These are phyloP conservation scores for Pseudomicrostroma phylloplanum DNA, from an alignment of 1,284 basidiomycete genomes.

Conservation along the genomic window DNA sequence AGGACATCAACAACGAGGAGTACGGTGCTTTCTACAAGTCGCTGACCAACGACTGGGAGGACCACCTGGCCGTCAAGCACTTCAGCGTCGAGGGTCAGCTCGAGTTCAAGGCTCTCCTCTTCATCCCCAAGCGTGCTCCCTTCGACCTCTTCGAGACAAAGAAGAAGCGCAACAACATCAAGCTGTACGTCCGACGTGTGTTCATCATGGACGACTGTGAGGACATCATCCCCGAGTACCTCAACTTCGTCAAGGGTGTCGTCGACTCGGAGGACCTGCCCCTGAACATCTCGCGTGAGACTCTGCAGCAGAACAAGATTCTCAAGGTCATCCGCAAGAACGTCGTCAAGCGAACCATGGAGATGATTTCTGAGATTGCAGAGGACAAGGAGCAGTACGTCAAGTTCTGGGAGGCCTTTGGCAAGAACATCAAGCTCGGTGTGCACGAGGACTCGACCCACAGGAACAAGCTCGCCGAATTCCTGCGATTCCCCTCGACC, in stretches of 20 bases:
- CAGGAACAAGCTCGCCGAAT: conserved; percentile 98
- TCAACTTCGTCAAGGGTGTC: conserved; percentile 92
- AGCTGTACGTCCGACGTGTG: conserved; percentile 99
- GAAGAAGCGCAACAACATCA: conserved; percentile 99
- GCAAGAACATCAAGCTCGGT: conserved; percentile 65
- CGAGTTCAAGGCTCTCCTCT: conserved; percentile 98
- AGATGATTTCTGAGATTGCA: conserved; percentile 89
- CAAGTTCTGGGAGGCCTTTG: conserved; percentile 88
- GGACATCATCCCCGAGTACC: conserved; percentile 98
- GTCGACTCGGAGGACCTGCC: conserved; percentile 99
- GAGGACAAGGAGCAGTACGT: conserved; percentile 99
- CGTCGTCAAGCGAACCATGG: conserved; percentile 94
- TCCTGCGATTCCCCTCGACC: conserved; percentile 97
- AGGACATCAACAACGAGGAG: conserved; percentile 86
- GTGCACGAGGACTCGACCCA: conserved; percentile 99
- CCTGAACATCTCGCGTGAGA: conserved; percentile 99
- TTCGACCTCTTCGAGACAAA: conserved; percentile 99
- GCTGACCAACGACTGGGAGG: conserved; percentile 97
- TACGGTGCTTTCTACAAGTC: conserved; percentile 99
- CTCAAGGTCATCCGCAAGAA: conserved; percentile 88
- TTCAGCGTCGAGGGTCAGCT: conserved; percentile 99
- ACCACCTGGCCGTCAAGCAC: conserved; percentile 98
- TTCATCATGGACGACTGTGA: conserved; percentile 99
- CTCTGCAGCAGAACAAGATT: conserved; percentile 99
- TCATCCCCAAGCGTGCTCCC: conserved; percentile 69